phyloP scores from a whole-genome alignment of 768 basidiomycete species.

The Mycena floridula region DNA sequence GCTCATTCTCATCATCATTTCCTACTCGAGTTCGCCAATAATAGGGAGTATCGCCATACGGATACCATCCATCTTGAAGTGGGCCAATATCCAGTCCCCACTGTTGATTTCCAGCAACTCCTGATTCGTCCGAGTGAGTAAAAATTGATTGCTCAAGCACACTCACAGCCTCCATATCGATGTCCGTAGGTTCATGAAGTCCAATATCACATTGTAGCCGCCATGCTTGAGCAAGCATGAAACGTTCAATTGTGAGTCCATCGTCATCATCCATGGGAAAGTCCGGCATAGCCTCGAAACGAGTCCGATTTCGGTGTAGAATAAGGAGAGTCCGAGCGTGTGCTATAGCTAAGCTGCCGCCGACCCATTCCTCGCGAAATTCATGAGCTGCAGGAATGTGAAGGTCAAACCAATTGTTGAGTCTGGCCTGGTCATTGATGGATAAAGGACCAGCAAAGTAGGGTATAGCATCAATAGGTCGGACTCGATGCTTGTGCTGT shows the following conservation, averaged over 20 bases:
- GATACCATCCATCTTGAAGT: slow-evolving; percentile 10
- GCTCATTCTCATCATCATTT: no score
- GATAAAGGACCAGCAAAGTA: no score
- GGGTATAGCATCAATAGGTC: no score
- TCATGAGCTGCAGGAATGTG: not conserved
- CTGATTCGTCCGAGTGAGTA: slow-evolving; percentile 12
- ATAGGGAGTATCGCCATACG: no score
- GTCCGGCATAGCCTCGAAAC: not conserved
- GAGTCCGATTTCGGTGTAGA: not conserved
- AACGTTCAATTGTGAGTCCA: not conserved
- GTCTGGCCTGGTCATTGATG: not conserved
- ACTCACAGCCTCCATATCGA: slow-evolving; percentile 5
- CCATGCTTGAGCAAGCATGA: not conserved
- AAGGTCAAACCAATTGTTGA: not conserved
- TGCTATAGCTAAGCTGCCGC: not conserved
- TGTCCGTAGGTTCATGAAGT: not conserved
- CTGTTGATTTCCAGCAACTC: slow-evolving; percentile 15
- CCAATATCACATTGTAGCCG: not conserved
- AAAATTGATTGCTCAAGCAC: slow-evolving; percentile 10
- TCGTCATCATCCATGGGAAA: not conserved
- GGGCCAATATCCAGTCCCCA: slow-evolving; percentile 18
- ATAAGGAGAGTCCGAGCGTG: not conserved
- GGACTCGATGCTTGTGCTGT: no score
- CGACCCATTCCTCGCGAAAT: not conserved
- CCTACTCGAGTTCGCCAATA: no score